Evolutionary conservation across 192 early-diverging fungal genomes (phyloP), one percentile per base, ranked within the genome.

Genomic region (Obelidium mucronatum): DNA sequence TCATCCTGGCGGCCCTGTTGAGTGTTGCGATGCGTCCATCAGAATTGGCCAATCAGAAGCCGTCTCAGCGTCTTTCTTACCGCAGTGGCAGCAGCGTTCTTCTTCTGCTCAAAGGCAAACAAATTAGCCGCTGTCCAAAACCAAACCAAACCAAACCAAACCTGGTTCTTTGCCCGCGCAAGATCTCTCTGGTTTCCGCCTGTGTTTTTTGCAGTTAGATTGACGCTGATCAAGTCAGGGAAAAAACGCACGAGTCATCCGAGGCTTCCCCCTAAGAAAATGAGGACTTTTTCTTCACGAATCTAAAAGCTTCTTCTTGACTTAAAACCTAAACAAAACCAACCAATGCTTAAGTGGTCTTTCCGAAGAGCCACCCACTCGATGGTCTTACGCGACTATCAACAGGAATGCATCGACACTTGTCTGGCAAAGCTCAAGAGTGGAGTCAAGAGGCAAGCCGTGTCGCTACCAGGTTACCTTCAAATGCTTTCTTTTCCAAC

Each of bases 361-460:
- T 22, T 51, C 26, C 6, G 13, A 39, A 39, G 33, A 39, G 33
- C 62, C 1, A n/a, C 62, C 42, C 35, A 34, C 48, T n/a, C n/a
- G n/a, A n/a, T n/a, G n/a, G 67, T 36, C 2, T 44, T 76, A 1
- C 28, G 75, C 22, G 33, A 44, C 37, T 98, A 98, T 79, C 97
- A 98, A 68, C 65, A 87, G 77, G 94, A 93, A 54, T 98, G 97
- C 80, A 93, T 98, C 40, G 83, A 92, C 19, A 74, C 63, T 0
- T 90, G 87, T 40, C 80, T 98, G 24, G 53, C 72, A 0, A 37
- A 61, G 13, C 82, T 96, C 0, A 58, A 78, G 3, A 58, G 81
- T 5, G 94, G 94, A 3, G 67, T 90, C 19, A 83, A 79, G 56
- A 79, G 95, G 5, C 94, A 96, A 79, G 90, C 92, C 19, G 93